Percentiles rank a stretch among this genome's conserved stretches.
Conservation (phyloP, 192 early-diverging fungal genomes). For the Backusella sp. region DNA sequence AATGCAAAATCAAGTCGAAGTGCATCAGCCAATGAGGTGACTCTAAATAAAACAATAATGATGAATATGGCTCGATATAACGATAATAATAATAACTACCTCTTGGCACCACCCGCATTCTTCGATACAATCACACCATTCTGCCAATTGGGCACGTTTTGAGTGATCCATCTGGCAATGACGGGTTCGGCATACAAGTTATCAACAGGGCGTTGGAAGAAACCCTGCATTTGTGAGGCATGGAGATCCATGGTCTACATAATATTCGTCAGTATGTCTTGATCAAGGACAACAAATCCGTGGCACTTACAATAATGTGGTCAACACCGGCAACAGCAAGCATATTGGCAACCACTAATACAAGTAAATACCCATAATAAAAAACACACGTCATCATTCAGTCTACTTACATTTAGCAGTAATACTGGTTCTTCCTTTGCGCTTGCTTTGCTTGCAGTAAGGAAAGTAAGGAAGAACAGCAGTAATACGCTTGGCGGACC, state of each 20-base stretch:
- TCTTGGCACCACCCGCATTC: slow-evolving; percentile 97
- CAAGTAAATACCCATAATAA: background rate
- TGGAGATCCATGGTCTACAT: slow-evolving; percentile 92
- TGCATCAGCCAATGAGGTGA: slow-evolving; percentile 90
- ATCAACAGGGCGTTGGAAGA: slow-evolving; percentile 90
- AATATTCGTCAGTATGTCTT: background rate
- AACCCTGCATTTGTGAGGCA: slow-evolving; percentile 88
- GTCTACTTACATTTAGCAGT: slow-evolving; percentile 70
- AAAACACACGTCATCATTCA: background rate
- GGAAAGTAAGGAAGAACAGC: slow-evolving; percentile 98
- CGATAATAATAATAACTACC: slow-evolving; percentile 42
- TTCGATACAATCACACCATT: slow-evolving; percentile 93
- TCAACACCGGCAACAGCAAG: slow-evolving; percentile 88
- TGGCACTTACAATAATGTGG: slow-evolving; percentile 56
- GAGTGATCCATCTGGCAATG: slow-evolving; percentile 87
- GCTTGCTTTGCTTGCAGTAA: slow-evolving; percentile 92
- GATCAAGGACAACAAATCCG: background rate
- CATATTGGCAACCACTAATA: slow-evolving; percentile 93
- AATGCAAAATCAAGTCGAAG: slow-evolving; percentile 93
- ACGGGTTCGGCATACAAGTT: slow-evolving; percentile 93
- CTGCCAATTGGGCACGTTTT: slow-evolving; percentile 84
- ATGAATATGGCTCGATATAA: background rate
- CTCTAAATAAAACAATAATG: slow-evolving; percentile 28
- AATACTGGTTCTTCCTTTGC: slow-evolving; percentile 93
- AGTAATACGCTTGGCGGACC: slow-evolving; percentile 88